A percentile compares a stretch with the other conserved stretches of the same genome.
These are phyloP conservation scores for Periconia sp. DNA, from an alignment of 2,329 filamentous ascomycete species.

Conservation along the genomic window DNA sequence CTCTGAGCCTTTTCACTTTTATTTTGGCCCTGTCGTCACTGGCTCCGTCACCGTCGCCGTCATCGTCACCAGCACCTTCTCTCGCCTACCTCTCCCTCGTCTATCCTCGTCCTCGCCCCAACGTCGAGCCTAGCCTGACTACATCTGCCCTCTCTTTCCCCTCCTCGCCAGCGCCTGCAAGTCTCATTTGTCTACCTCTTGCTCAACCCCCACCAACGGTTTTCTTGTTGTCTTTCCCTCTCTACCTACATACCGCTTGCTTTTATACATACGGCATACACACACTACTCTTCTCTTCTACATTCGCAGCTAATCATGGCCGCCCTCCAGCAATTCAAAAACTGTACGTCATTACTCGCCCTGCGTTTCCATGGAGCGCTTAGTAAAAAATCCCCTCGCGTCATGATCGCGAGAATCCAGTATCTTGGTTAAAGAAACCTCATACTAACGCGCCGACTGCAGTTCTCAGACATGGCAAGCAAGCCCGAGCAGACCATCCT, in stretches of 20 bases:
- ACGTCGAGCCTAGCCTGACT: neutral
- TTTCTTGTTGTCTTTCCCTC: slow-evolving; percentile 17
- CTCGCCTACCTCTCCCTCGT: neutral
- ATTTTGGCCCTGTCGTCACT: neutral
- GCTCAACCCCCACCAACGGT: neutral
- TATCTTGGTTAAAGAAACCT: neutral
- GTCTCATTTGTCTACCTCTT: neutral
- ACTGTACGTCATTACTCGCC: slow-evolving; percentile 51
- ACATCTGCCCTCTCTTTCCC: neutral
- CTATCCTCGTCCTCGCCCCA: too few relatives aligned
- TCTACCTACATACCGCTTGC: slow-evolving; percentile 12
- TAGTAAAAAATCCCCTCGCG: too few relatives aligned
- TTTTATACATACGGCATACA: slow-evolving; percentile 2
- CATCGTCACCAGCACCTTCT: slow-evolving; percentile 4
- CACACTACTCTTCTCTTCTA: slow-evolving; percentile 4
- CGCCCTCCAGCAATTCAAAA: slow-evolving; percentile 93
- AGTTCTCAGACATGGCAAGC: slow-evolving; percentile 93
- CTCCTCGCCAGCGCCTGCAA: neutral
- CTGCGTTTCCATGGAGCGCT: neutral
- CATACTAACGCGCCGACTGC: neutral
- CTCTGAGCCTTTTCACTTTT: neutral
- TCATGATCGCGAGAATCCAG: too few relatives aligned
- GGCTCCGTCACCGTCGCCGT: neutral
- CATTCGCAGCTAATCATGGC: slow-evolving; percentile 52
- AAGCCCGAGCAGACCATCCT: slow-evolving; percentile 70